These are phyloP conservation scores for Pseudogymnoascus sp. DNA, from an alignment of 2,329 filamentous ascomycete genomes.

Conservation along the genomic window DNA sequence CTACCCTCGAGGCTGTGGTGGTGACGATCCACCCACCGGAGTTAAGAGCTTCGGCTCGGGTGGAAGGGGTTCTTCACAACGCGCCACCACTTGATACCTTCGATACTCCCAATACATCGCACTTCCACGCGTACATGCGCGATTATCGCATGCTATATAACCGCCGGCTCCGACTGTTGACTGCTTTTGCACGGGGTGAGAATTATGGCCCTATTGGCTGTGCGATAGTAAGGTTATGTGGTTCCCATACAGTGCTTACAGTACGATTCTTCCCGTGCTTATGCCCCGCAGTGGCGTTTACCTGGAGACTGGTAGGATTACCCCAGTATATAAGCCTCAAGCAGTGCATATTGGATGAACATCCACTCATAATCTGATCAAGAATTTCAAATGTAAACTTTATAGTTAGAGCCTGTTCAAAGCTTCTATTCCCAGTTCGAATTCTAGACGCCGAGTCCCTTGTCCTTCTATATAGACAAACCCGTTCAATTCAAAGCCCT, in stretches of 20 bases:
- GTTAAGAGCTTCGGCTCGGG: neutral
- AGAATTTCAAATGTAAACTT: neutral
- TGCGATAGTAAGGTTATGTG: neutral
- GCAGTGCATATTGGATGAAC: neutral
- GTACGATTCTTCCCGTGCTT: neutral
- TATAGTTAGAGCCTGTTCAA: neutral
- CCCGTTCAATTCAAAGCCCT: slow-evolving; percentile 45
- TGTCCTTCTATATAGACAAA: neutral
- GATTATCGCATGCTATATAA: slow-evolving; percentile 1
- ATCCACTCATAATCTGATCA: neutral
- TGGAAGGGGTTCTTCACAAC: neutral
- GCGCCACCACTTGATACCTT: neutral
- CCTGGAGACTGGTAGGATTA: neutral
- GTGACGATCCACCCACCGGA: neutral
- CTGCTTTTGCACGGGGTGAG: neutral
- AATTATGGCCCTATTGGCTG: neutral
- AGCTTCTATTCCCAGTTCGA: neutral
- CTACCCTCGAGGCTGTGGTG: neutral
- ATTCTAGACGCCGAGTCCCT: neutral
- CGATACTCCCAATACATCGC: neutral
- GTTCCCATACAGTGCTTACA: neutral
- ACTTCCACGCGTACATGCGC: neutral
- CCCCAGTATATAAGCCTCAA: neutral
- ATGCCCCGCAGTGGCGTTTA: neutral
- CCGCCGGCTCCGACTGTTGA: neutral